phyloP scores from a whole-genome alignment of 2,329 filamentous ascomycete species.

The Cladosporium phlei region DNA sequence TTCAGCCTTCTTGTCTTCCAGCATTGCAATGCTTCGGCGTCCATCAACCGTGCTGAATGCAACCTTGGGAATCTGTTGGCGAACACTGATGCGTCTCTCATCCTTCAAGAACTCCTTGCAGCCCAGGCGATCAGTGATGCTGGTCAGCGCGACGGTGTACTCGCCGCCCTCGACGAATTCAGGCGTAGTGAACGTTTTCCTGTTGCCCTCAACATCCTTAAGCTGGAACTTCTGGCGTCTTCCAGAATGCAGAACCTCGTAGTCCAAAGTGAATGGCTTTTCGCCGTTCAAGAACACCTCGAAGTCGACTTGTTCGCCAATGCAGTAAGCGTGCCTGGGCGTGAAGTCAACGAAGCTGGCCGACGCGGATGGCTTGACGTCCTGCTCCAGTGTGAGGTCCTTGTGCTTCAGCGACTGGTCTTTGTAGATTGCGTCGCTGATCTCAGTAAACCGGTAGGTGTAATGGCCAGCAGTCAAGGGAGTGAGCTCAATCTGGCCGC shows the following conservation, averaged over 20 bases:
- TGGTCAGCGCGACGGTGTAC: constrained; percentile 80
- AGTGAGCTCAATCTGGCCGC: constrained; percentile 78
- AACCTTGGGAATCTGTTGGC: constrained; percentile 80
- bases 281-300: constrained; percentile 75
- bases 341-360: constrained; percentile 61
- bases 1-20: constrained; percentile 69
- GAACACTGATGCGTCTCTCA: constrained; percentile 77
- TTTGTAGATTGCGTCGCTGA: constrained; percentile 78
- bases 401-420: constrained; percentile 52
- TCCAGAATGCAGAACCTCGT: constrained; percentile 85
- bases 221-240: constrained; percentile 68
- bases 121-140: constrained; percentile 76
- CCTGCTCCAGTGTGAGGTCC: constrained; percentile 67
- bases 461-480: constrained; percentile 79
- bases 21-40: constrained; percentile 65
- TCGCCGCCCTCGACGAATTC: constrained; percentile 76
- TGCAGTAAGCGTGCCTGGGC: constrained; percentile 64
- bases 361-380: constrained; percentile 87
- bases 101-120: constrained; percentile 85
- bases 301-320: constrained; percentile 73
- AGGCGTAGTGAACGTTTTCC: constrained; percentile 70
- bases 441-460: constrained; percentile 75
- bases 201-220: constrained; percentile 57
- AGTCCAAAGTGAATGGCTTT: constrained; percentile 82
- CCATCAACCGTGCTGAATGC: constrained; percentile 83